These are phyloP conservation scores for Pythium volutum DNA, from an alignment of 352 stramenopile genomes.

Conservation along the genomic window DNA sequence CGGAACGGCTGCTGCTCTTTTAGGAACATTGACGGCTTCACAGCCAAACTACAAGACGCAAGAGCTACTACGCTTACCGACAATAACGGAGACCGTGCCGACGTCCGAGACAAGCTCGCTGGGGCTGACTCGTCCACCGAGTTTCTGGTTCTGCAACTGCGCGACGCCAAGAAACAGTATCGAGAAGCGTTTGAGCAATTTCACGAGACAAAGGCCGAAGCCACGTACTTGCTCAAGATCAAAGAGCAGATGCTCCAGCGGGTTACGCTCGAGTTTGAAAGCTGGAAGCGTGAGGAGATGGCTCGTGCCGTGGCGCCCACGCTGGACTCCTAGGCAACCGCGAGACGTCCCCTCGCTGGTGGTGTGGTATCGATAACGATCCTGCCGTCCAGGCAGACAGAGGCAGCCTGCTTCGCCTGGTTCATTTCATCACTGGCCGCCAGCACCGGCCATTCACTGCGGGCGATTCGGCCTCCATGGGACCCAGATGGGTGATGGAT, in stretches of 20 bases:
- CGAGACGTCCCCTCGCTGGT: not conserved
- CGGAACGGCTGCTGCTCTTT: too few relatives aligned
- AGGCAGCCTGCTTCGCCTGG: too few relatives aligned
- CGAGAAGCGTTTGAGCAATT: conserved; percentile 43
- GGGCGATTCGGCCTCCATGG: too few relatives aligned
- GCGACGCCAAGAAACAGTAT: conserved; percentile 59
- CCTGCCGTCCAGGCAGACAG: not conserved
- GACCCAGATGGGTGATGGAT: too few relatives aligned
- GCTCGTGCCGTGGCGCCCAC: not conserved
- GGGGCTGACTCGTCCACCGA: conserved; percentile 2
- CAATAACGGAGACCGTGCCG: not conserved
- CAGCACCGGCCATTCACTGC: too few relatives aligned
- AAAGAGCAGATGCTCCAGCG: conserved; percentile 61
- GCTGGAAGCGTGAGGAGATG: conserved; percentile 28
- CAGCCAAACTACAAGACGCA: conserved; percentile 36
- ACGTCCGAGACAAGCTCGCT: not conserved
- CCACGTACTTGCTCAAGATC: conserved; percentile 52
- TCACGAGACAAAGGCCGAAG: conserved; percentile 51
- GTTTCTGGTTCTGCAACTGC: conserved; percentile 44
- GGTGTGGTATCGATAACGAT: not conserved
- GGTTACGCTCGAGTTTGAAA: conserved; percentile 53
- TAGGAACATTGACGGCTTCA: conserved; percentile 50
- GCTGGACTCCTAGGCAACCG: not conserved
- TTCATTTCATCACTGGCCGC: too few relatives aligned
- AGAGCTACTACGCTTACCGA: conserved; percentile 2